Evolutionary conservation across 192 early-diverging fungal genomes (phyloP).

Genomic region (Backusella sp.): DNA sequence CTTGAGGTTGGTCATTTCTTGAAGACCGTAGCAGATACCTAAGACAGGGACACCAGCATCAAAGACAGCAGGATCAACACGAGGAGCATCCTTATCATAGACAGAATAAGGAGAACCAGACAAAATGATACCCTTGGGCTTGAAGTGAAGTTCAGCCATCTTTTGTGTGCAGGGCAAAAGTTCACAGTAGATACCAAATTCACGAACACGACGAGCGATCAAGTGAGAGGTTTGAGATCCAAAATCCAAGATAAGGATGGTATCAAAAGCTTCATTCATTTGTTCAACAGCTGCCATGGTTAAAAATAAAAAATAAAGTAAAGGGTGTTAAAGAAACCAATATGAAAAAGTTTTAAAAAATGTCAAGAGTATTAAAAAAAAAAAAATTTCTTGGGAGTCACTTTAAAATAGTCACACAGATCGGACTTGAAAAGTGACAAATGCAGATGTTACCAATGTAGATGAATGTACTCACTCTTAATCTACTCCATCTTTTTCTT

Average conservation of each 20-base stretch:
- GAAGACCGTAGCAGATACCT: constrained; percentile 99
- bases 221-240: constrained; percentile 99
- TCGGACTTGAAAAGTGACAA: background rate
- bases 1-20: constrained; percentile 90
- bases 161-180: constrained; percentile 95
- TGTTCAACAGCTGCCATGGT: constrained; percentile 31
- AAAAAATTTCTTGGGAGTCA: background rate
- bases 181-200: constrained; percentile 98
- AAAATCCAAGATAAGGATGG: constrained; percentile 98
- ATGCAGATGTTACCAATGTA: background rate
- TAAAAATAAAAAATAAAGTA: constrained; percentile 7
- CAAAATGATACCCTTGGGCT: constrained; percentile 95
- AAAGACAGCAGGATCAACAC: constrained; percentile 91
- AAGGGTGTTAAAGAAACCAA: background rate
- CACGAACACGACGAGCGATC: constrained; percentile 93
- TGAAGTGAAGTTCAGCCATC: constrained; percentile 90
- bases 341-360: constrained; percentile 5
- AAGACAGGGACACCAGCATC: constrained; percentile 87
- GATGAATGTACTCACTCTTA: constrained; percentile 2
- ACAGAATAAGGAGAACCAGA: constrained; percentile 98
- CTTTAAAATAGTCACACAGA: background rate
- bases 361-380: background rate
- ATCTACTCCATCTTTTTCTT: background rate
- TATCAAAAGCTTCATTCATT: constrained; percentile 87
- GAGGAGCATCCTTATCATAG: constrained; percentile 91